Conservation (phyloP, 768 basidiomycete genomes). For the Hygrocybe punicea region DNA sequence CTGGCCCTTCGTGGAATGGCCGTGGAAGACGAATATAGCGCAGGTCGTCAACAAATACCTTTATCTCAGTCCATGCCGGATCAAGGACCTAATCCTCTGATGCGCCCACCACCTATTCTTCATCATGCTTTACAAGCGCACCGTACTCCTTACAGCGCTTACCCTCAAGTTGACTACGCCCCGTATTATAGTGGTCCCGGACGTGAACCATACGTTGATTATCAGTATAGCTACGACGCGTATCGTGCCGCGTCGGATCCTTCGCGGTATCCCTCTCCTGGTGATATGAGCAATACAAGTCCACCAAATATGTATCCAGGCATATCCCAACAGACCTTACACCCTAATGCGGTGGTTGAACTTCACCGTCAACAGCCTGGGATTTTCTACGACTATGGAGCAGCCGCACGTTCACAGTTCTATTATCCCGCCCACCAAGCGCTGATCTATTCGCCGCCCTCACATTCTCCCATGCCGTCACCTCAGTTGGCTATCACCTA, state of each 20-base stretch:
- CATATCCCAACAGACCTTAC: constrained; percentile 41
- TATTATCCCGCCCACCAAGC: constrained; percentile 58
- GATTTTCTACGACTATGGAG: constrained; percentile 58
- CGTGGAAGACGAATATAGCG: constrained; percentile 27
- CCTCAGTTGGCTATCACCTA: constrained; percentile 43
- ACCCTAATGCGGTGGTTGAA: constrained; percentile 40
- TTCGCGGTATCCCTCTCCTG: constrained; percentile 49
- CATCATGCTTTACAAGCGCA: constrained; percentile 37
- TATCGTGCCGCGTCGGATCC: constrained; percentile 43
- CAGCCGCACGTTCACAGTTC: constrained; percentile 54
- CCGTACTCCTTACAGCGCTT: constrained; percentile 47
- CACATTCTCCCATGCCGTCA: constrained; percentile 52
- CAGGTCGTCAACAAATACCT: constrained; percentile 12
- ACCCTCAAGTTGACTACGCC: constrained; percentile 55
- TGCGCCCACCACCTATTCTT: constrained; percentile 21
- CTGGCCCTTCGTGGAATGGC: constrained; percentile 51
- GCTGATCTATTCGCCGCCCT: constrained; percentile 54
- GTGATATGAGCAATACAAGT: constrained; percentile 40
- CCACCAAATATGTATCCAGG: constrained; percentile 50
- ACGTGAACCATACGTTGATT: constrained; percentile 53
- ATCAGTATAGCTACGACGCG: constrained; percentile 53
- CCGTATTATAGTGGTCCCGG: constrained; percentile 53
- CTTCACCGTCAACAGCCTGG: constrained; percentile 48
- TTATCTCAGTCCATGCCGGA: not conserved
- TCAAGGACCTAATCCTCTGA: not conserved